Percentiles rank a stretch among this genome's conserved stretches.
Evolutionary conservation across 2,329 filamentous ascomycete species (phyloP).

Genomic region (Orbilia ellipsospora): DNA sequence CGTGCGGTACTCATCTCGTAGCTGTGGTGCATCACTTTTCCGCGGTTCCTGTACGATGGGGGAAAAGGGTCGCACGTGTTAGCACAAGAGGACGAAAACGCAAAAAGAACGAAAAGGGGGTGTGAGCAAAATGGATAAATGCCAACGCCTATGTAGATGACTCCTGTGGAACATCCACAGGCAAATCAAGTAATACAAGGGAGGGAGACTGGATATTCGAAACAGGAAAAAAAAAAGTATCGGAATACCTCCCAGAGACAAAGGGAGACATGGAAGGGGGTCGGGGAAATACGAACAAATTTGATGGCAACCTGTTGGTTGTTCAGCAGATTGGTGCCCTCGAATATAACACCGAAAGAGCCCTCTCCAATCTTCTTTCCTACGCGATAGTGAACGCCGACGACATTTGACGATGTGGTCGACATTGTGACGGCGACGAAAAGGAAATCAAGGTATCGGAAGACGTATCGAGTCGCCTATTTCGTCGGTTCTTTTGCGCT

Average conservation of each 20-base stretch:
- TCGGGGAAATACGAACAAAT: conserved; percentile 76
- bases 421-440: conserved; percentile 63
- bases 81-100: conserved; percentile 9
- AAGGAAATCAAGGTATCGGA: conserved; percentile 67
- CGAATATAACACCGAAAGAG: conserved; percentile 98
- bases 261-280: conserved; percentile 4
- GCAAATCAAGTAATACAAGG: conserved; percentile 32
- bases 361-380: conserved; percentile 99
- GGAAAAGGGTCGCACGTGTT: conserved; percentile 45
- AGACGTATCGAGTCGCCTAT: conserved; percentile 54
- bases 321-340: conserved; percentile 97
- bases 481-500: conserved; percentile 10
- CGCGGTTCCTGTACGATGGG: conserved; percentile 80
- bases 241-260: conserved; percentile 18
- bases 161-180: conserved; percentile 44
- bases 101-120: conserved; percentile 15
- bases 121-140: neutral
- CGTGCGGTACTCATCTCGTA: conserved; percentile 97
- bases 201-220: neutral
- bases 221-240: conserved; percentile 15
- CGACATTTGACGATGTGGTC: conserved; percentile 83
- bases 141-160: conserved; percentile 1
- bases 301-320: conserved; percentile 99
- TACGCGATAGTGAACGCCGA: conserved; percentile 97
- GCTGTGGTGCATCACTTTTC: conserved; percentile 97